Conservation (phyloP, 2,329 filamentous ascomycete genomes). For the Pestalotiopsis sp. region DNA sequence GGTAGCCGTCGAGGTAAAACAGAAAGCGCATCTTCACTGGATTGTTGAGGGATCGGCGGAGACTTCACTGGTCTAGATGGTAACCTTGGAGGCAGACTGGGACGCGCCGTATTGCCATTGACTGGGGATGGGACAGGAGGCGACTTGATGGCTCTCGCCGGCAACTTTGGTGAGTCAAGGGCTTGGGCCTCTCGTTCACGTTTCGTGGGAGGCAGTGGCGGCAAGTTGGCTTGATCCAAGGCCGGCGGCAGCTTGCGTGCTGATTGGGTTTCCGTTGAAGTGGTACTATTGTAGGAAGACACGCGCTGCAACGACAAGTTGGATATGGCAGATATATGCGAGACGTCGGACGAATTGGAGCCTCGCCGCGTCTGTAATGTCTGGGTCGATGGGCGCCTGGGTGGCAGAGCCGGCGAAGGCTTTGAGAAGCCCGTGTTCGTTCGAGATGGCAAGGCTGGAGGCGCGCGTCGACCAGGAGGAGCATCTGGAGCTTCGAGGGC, state of each 20-base stretch:
- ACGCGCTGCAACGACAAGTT: slow-evolving; percentile 50
- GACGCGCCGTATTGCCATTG: slow-evolving; percentile 34
- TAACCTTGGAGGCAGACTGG: slow-evolving; percentile 51
- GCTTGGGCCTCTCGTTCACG: slow-evolving; percentile 54
- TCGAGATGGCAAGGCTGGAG: slow-evolving; percentile 40
- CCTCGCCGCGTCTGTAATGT: slow-evolving; percentile 48
- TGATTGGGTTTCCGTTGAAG: slow-evolving; percentile 42
- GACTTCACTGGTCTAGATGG: slow-evolving; percentile 50
- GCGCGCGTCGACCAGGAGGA: slow-evolving; percentile 28
- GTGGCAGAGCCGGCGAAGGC: slow-evolving; percentile 51
- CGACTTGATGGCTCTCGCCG: slow-evolving; percentile 38
- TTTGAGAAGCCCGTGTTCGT: slow-evolving; percentile 41
- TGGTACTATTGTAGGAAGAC: slow-evolving; percentile 51
- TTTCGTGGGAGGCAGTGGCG: slow-evolving; percentile 57
- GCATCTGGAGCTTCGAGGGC: slow-evolving; percentile 26
- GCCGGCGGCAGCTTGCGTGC: slow-evolving; percentile 54
- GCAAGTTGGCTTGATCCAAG: slow-evolving; percentile 58
- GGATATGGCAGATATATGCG: slow-evolving; percentile 56
- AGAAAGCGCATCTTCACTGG: slow-evolving; percentile 23
- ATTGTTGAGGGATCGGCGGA: slow-evolving; percentile 24
- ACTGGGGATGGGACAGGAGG: slow-evolving; percentile 36
- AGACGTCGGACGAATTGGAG: slow-evolving; percentile 62
- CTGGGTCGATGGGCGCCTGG: slow-evolving; percentile 51
- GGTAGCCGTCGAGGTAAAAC: slow-evolving; percentile 41
- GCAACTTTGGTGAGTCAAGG: slow-evolving; percentile 30